Base-by-base conservation (phyloP, 208 protist species). In the Trypanosoma conorhini region DNA sequence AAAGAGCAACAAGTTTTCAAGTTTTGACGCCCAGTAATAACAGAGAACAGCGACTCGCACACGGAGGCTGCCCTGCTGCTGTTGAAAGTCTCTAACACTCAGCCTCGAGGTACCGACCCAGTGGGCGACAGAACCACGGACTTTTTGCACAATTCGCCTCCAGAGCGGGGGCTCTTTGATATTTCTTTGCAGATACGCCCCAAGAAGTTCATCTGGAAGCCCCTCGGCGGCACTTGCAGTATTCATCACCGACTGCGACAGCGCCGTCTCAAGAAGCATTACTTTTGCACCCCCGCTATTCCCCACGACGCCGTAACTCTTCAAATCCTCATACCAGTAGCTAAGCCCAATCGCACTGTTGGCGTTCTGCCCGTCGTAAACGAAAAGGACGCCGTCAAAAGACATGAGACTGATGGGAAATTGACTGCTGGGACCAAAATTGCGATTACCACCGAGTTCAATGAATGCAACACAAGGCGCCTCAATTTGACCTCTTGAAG, bases 321-420 rank as follows among this genome's bases (percentile, higher is more conserved):
- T 61, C 24, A 90, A 54, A 62, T 72, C 71, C 19, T 74, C 48
- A 62, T 93, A 89, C 85, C 87, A 89, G 31, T 71, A 65, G 8
- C 71, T 56, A 9, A 92, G 77, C 50, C 81, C 75, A n/a, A 76
- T 62, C 12, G 82, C 79, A 76, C 84, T 93, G 46, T 80, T 76
- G n/a, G 78, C 74, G 63, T 80, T 80, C 54, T 79, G 69, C 8
- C 81, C 77, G 52, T 90, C 77, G 70, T 95, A 92, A 28, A 95
- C 60, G 38, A 92, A 88, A 42, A 92, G 87, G 58, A 92, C 78
- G 65, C 90, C 90, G 67, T 93, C 87, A 65, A 89, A 90, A 30
- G 64, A 48, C 26, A 93, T 83, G 5, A 74, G 67, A 38, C 67
- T 65, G 38, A 92, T 61, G 0, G 86, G 82, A 44, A 86, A 63